Evolutionary conservation across 2,329 filamentous ascomycete species (phyloP).

Genomic region (Alternaria angustiovoidea): DNA sequence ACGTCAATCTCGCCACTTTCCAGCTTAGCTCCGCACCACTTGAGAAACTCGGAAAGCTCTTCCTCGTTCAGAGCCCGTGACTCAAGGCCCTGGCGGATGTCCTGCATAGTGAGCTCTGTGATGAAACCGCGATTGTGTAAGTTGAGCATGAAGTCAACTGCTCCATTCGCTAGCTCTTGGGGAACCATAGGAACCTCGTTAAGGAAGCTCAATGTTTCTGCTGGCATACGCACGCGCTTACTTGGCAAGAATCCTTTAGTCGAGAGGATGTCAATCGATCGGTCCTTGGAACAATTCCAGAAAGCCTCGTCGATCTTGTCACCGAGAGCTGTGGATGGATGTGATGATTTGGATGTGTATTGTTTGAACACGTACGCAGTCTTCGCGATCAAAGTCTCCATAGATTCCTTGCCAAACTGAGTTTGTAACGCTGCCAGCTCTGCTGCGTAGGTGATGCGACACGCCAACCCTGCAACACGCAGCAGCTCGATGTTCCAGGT

Average conservation of each 20-base stretch:
- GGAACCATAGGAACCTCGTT: constrained; percentile 88
- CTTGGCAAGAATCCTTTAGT: constrained; percentile 88
- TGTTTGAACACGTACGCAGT: constrained; percentile 85
- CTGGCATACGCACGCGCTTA: constrained; percentile 79
- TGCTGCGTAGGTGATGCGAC: constrained; percentile 83
- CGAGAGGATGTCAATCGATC: constrained; percentile 84
- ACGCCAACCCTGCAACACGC: constrained; percentile 87
- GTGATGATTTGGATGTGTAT: constrained; percentile 89
- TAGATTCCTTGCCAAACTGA: constrained; percentile 63
- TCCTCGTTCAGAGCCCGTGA: constrained; percentile 79
- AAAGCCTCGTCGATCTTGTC: constrained; percentile 93
- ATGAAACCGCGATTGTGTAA: constrained; percentile 85
- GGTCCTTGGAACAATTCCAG: constrained; percentile 85
- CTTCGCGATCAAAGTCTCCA: constrained; percentile 75
- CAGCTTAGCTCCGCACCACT: constrained; percentile 80
- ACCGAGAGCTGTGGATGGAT: constrained; percentile 83
- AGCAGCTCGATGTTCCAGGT: constrained; percentile 97
- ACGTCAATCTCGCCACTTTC: constrained; percentile 75
- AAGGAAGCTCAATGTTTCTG: constrained; percentile 77
- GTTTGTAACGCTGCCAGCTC: constrained; percentile 73
- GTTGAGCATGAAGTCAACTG: constrained; percentile 77
- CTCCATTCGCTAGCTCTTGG: constrained; percentile 72
- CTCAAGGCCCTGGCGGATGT: constrained; percentile 85
- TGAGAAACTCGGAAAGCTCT: constrained; percentile 83
- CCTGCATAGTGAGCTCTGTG: constrained; percentile 84